Evolutionary conservation across 2,329 filamentous ascomycete genomes (phyloP).

Genomic region (Blastomyces parvus): DNA sequence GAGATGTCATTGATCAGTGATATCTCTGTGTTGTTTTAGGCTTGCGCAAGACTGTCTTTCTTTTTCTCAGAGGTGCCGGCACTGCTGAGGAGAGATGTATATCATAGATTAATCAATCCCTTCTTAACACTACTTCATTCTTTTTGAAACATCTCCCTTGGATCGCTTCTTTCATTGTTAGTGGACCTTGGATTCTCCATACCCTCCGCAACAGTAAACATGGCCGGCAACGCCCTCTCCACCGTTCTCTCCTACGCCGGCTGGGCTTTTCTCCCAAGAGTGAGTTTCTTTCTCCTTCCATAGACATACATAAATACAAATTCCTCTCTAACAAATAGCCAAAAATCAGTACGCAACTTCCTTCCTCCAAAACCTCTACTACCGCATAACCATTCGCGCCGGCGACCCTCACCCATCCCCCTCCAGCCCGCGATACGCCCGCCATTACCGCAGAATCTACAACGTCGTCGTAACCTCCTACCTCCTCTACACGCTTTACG

Average conservation of each 20-base stretch:
- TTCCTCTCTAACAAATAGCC: background rate
- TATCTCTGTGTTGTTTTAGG: background rate
- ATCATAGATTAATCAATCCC: no score
- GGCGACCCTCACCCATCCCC: constrained; percentile 66
- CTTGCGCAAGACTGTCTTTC: background rate
- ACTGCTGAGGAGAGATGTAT: background rate
- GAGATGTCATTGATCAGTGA: background rate
- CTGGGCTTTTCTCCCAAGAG: constrained; percentile 54
- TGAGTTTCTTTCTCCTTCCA: constrained; percentile 29
- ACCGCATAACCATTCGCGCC: constrained; percentile 78
- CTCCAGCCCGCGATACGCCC: constrained; percentile 56
- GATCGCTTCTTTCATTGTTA: background rate
- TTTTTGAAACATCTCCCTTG: background rate
- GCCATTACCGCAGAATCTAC: constrained; percentile 73
- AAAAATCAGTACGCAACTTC: constrained; percentile 62
- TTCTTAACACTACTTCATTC: background rate
- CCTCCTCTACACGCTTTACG: constrained; percentile 84
- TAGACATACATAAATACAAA: background rate
- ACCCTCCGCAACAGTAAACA: constrained; percentile 1
- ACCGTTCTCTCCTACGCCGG: constrained; percentile 47
- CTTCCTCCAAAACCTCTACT: constrained; percentile 72
- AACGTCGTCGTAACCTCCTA: constrained; percentile 74
- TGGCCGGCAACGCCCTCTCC: constrained; percentile 30
- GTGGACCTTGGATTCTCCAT: background rate
- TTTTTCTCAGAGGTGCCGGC: background rate